phyloP scores from a whole-genome alignment of 495 filamentous ascomycete genomes.

The Melanomma pulvis-pyrius region DNA sequence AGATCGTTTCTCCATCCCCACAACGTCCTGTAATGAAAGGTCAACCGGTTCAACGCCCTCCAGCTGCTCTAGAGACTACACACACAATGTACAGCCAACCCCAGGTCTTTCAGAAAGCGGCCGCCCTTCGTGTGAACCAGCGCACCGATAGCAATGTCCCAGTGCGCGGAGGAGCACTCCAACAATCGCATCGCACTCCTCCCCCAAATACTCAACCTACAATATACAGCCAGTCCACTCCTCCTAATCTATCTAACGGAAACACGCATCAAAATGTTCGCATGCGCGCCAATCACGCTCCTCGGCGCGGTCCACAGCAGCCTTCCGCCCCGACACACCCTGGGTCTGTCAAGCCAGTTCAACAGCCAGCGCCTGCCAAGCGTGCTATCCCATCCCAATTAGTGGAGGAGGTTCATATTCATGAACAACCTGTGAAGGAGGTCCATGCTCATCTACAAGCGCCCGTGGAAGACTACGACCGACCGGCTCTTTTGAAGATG shows the following conservation, averaged over 20 bases:
- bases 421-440: not conserved
- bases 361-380: not conserved
- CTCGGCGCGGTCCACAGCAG: not conserved
- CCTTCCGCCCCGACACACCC: not conserved
- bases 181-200: not conserved
- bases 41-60: not conserved
- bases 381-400: not conserved
- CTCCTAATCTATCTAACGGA: not conserved
- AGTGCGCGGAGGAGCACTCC: not conserved
- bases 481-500: constrained; percentile 52
- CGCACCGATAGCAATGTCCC: not conserved
- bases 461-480: constrained; percentile 54
- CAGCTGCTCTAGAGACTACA: not conserved
- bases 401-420: not conserved
- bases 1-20: constrained; percentile 13
- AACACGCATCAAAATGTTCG: not conserved
- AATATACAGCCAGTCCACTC: not conserved
- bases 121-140: not conserved
- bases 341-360: not conserved
- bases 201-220: not conserved
- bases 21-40: not conserved
- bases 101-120: not conserved
- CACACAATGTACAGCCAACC: not conserved
- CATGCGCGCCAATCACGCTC: not conserved
- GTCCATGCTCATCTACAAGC: not conserved